These are phyloP conservation scores for Talaromyces rugulosus DNA, from an alignment of 2,329 filamentous ascomycete genomes.

Conservation along the genomic window DNA sequence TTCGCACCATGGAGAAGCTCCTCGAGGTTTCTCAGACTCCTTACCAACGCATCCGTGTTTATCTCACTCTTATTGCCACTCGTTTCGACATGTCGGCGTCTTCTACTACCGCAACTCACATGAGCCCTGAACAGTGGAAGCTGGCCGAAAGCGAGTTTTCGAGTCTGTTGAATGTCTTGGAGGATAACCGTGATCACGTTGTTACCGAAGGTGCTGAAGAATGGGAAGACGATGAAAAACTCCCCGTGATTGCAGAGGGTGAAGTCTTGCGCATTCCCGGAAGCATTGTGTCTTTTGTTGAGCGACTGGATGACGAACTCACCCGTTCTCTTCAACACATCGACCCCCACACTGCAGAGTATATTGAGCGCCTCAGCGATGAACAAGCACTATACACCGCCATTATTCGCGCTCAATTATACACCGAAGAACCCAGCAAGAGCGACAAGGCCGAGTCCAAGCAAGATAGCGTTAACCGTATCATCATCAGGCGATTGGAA, in stretches of 20 bases:
- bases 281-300: constrained; percentile 88
- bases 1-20: constrained; percentile 95
- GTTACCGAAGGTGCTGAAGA: constrained; percentile 91
- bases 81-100: constrained; percentile 89
- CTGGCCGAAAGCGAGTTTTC: constrained; percentile 82
- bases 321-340: constrained; percentile 96
- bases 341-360: constrained; percentile 97
- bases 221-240: constrained; percentile 98
- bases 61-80: constrained; percentile 86
- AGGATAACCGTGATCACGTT: constrained; percentile 73
- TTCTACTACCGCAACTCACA: constrained; percentile 64
- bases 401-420: constrained; percentile 82
- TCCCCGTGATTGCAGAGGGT: constrained; percentile 65
- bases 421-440: constrained; percentile 77
- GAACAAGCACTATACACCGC: constrained; percentile 88
- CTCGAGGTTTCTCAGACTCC: constrained; percentile 82
- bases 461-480: constrained; percentile 86
- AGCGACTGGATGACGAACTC: constrained; percentile 94
- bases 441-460: constrained; percentile 65
- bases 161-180: constrained; percentile 71
- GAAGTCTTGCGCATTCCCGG: constrained; percentile 89
- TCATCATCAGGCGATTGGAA: constrained; percentile 89
- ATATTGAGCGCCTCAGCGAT: constrained; percentile 90
- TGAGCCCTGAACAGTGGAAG: constrained; percentile 98
- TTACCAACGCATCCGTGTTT: constrained; percentile 90